phyloP scores from a whole-genome alignment of 2,329 filamentous ascomycete genomes.

The Blumeria graminis region DNA sequence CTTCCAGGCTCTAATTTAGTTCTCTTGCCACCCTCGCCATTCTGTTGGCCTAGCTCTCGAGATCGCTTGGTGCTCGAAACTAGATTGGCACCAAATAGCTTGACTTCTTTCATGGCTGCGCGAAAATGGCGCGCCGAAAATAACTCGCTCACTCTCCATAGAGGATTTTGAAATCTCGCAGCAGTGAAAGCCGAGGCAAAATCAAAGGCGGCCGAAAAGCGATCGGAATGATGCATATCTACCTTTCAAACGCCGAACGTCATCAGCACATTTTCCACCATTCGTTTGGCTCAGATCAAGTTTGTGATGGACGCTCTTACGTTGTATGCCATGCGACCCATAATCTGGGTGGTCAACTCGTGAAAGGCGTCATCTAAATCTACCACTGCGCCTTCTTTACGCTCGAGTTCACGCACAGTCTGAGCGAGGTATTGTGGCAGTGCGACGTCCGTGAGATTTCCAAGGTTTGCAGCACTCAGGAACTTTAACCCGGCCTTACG shows the following conservation, averaged over 20 bases:
- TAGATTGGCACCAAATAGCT: slow-evolving; percentile 30
- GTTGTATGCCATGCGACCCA: slow-evolving; percentile 45
- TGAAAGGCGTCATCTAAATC: slow-evolving; percentile 36
- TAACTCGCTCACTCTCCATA: slow-evolving; percentile 34
- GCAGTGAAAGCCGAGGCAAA: slow-evolving; percentile 34
- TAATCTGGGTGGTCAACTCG: slow-evolving; percentile 38
- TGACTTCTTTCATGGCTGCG: slow-evolving; percentile 24
- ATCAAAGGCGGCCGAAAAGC: slow-evolving; percentile 36
- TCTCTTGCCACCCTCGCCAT: not conserved
- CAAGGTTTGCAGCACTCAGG: slow-evolving; percentile 31
- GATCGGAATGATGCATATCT: slow-evolving; percentile 37
- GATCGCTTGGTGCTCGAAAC: slow-evolving; percentile 16
- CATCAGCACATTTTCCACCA: not conserved
- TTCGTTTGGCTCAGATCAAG: too few species aligned
- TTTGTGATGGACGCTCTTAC: slow-evolving; percentile 10
- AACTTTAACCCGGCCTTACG: slow-evolving; percentile 36
- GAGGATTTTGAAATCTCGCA: slow-evolving; percentile 38
- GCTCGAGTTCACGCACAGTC: slow-evolving; percentile 19
- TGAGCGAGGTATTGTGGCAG: slow-evolving; percentile 28
- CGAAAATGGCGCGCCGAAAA: slow-evolving; percentile 25
- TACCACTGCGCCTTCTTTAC: slow-evolving; percentile 15
- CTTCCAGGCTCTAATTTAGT: slow-evolving; percentile 23
- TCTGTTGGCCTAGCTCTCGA: not conserved
- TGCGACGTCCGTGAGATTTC: slow-evolving; percentile 29
- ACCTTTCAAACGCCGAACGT: slow-evolving; percentile 19